phyloP scores from a whole-genome alignment of 192 early-diverging fungal genomes.

The Geranomyces variabilis region DNA sequence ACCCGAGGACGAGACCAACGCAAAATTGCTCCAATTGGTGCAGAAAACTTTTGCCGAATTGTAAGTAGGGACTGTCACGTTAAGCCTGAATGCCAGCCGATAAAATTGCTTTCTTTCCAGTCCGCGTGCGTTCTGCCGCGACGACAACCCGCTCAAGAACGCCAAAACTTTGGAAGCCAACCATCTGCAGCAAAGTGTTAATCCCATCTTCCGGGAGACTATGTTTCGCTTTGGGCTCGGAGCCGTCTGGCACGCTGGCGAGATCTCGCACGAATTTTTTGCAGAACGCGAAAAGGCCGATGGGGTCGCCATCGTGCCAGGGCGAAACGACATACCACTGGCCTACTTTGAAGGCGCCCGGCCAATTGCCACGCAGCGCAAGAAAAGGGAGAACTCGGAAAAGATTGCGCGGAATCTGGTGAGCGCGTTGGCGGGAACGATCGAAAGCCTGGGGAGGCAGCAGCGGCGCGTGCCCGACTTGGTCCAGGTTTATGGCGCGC shows the following conservation, averaged over 20 bases:
- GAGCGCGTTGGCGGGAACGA: background rate
- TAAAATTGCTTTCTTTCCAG: background rate
- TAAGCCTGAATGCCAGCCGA: background rate
- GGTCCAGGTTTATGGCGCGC: background rate
- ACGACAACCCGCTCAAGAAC: slow-evolving; percentile 19
- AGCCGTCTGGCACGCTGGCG: slow-evolving; percentile 6
- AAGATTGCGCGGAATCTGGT: slow-evolving; percentile 13
- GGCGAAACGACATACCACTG: slow-evolving; percentile 1
- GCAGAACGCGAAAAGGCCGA: slow-evolving; percentile 12
- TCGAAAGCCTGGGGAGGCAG: background rate
- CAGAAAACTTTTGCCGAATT: slow-evolving; percentile 5
- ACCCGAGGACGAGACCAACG: background rate
- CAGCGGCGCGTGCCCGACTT: slow-evolving; percentile 7
- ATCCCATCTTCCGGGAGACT: slow-evolving; percentile 11
- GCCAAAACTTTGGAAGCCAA: slow-evolving; percentile 4
- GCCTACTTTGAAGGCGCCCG: slow-evolving; percentile 9
- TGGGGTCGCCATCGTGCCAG: background rate
- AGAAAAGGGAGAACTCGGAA: background rate
- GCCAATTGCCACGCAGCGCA: background rate
- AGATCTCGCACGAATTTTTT: background rate
- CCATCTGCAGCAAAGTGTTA: background rate
- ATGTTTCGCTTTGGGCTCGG: background rate
- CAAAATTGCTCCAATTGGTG: background rate
- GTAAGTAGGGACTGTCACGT: background rate
- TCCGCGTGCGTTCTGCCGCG: slow-evolving; percentile 3